phyloP scores from a whole-genome alignment of 306 rosid genomes.

The Vigna angularis region DNA sequence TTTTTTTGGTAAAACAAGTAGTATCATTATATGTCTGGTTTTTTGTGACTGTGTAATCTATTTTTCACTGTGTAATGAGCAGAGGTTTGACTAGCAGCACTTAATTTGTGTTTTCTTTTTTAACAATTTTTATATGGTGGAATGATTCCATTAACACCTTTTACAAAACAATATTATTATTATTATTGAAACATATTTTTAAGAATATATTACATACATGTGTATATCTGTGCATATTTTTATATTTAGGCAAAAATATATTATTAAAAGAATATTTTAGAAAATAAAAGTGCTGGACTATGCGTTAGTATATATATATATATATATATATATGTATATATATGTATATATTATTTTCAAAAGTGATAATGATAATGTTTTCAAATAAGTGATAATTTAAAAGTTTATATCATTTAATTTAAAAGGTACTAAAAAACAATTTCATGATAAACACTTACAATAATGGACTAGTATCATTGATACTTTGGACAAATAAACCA shows the following conservation, averaged over 20 bases:
- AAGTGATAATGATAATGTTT: not conserved
- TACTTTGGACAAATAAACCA: not conserved
- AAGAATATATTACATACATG: too few species aligned
- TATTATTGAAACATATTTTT: not conserved
- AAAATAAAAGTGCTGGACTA: too few species aligned
- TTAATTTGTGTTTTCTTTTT: not conserved
- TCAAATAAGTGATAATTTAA: slow-evolving; percentile 33
- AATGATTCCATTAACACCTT: slow-evolving; percentile 5
- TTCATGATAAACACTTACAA: slow-evolving; percentile 22
- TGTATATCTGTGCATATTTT: too few species aligned
- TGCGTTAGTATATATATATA: too few species aligned
- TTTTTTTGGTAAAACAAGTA: too few species aligned
- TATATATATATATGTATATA: too few species aligned
- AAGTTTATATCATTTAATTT: slow-evolving; percentile 32
- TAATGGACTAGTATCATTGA: not conserved
- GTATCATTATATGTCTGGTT: not conserved
- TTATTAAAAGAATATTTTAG: too few species aligned
- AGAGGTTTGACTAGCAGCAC: not conserved
- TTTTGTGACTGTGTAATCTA: not conserved
- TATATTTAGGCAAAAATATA: too few species aligned
- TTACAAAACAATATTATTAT: not conserved
- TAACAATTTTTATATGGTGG: not conserved
- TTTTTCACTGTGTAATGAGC: not conserved
- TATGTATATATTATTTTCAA: too few species aligned
- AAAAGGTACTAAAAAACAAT: slow-evolving; percentile 1